phyloP scores from a whole-genome alignment of 257 asterid species.

The Sherardia arvensis region DNA sequence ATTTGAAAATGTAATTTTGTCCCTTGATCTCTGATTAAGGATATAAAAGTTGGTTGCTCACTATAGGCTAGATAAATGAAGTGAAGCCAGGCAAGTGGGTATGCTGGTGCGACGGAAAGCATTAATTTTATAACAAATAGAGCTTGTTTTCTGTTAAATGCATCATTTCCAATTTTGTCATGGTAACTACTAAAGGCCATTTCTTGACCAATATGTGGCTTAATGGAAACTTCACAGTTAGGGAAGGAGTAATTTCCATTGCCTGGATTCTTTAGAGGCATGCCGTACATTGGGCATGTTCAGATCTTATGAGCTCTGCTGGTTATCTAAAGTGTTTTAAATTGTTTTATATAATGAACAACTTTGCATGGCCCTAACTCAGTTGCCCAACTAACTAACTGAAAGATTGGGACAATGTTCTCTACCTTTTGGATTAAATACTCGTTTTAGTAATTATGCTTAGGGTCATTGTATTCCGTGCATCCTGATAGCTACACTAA shows the following conservation, averaged over 20 bases:
- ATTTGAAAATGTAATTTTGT: not conserved
- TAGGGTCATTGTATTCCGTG: not conserved
- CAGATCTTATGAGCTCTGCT: not conserved
- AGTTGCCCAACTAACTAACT: not conserved
- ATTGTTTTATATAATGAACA: not conserved
- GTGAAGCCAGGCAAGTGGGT: not conserved
- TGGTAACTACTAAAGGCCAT: not conserved
- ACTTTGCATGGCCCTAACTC: not conserved
- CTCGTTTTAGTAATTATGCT: not conserved
- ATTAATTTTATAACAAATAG: not conserved
- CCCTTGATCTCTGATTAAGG: not conserved
- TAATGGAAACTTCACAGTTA: not conserved
- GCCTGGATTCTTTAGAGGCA: not conserved
- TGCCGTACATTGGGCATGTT: not conserved
- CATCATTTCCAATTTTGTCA: not conserved
- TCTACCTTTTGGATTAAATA: not conserved
- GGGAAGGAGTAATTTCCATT: not conserved
- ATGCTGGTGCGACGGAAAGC: no score
- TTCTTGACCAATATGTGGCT: not conserved
- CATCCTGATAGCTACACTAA: not conserved
- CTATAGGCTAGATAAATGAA: not conserved
- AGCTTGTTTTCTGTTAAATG: not conserved
- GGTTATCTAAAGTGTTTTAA: not conserved
- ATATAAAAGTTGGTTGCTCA: not conserved
- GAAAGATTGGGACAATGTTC: not conserved